Base-by-base conservation (phyloP, 2,329 filamentous ascomycete species). In the Truncatella angustata region DNA sequence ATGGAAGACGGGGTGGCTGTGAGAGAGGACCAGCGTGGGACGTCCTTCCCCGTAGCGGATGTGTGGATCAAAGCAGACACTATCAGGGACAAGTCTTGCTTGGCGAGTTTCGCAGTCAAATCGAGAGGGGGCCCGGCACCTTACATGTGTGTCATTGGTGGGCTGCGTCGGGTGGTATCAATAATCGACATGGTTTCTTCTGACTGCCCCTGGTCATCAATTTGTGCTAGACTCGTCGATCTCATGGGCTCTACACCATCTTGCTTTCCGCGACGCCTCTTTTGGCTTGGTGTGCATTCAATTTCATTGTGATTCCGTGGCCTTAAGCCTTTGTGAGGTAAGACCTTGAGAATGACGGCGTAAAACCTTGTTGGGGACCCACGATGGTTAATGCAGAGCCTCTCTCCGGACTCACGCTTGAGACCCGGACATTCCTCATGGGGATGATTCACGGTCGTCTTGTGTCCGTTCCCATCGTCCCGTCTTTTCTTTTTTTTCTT, bases 11-110 rank as follows among this genome's bases (percentile, higher is more conserved):
- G 32, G 23, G 23, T 50, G 47, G 47, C 47, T 30, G 35, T 39
- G 47, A 49, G 36, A 16, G 47, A 50, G 47, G 28, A 24, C 47
- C 24, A 50, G 36, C 47, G 47, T 50, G 47, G 47, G 36, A 50
- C 47, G 20, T 21, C 18, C 35, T 32, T 39, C 47, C 47, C 47
- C 47, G 36, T 50, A 43, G 36, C 21, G 45, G 32, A 10, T 11
- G 30, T 4, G 28, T 49, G 45, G 45, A 49, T 37, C 34, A 49
- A 30, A 30, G n/a, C 39, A 36, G 49, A 51, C 49, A 51, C 49
- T 24, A 50, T 50, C 47, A 50, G 47, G 47, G 47, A 50, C 47
- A 39, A 49, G 47, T 42, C 49, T 45, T 35, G 48, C 48, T 32
- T 43, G 37, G 40, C 39, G 49, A 39, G 49, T 51, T 51, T 51